Conservation (phyloP, 2,329 filamentous ascomycete species). For the Aspergillus brunneoviolaceus region DNA sequence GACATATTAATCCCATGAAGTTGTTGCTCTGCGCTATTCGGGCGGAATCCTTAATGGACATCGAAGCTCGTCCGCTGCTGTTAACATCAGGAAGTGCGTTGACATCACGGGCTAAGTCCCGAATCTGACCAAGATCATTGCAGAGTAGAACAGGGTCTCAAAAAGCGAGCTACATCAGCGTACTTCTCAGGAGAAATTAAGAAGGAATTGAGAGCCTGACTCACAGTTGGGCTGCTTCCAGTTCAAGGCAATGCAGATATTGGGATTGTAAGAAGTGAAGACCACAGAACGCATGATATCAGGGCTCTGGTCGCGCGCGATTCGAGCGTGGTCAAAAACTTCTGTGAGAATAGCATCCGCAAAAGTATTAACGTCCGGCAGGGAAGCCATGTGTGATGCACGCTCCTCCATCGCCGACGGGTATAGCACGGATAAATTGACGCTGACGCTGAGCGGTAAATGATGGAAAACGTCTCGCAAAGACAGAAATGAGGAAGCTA, state of each 20-base stretch:
- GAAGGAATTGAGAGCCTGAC: conserved; percentile 27
- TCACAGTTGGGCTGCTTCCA: conserved; percentile 98
- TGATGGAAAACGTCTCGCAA: conserved; percentile 73
- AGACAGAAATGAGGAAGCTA: conserved; percentile 75
- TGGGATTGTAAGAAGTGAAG: conserved; percentile 89
- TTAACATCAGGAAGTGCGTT: conserved; percentile 46
- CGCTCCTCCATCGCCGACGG: conserved; percentile 74
- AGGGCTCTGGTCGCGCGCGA: conserved; percentile 63
- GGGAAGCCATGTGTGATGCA: conserved; percentile 67
- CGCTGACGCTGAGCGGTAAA: conserved; percentile 75
- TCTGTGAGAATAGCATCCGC: conserved; percentile 79
- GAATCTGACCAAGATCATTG: conserved; percentile 73
- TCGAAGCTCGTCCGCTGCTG: conserved; percentile 69
- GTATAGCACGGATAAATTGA: conserved; percentile 91
- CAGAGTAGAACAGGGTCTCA: conserved; percentile 83
- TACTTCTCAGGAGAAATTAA: neutral
- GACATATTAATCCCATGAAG: conserved; percentile 95
- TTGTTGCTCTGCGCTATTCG: conserved; percentile 93
- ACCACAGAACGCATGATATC: conserved; percentile 82
- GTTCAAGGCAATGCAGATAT: conserved; percentile 89
- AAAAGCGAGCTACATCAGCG: neutral
- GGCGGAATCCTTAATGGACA: conserved; percentile 92
- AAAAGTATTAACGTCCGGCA: conserved; percentile 79
- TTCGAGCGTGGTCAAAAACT: conserved; percentile 86
- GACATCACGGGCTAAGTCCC: conserved; percentile 39